Conservation (phyloP, 1,139 yeast species). For the Sugiyamaella novakii region DNA sequence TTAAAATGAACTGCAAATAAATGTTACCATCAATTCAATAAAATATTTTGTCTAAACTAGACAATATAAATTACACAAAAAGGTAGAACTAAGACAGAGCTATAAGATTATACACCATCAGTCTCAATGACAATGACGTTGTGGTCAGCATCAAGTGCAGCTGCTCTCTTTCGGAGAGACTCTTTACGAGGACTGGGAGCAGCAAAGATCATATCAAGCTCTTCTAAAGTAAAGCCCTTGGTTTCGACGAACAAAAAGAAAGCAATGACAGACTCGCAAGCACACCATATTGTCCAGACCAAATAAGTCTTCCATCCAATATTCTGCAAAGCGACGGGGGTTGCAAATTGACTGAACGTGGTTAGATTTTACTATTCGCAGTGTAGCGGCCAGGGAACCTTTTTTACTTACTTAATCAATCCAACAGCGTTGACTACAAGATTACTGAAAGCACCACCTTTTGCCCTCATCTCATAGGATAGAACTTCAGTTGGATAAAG, state of each 20-base stretch:
- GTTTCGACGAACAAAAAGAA: conserved; percentile 52
- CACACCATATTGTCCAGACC: conserved; percentile 36
- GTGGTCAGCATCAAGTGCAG: conserved; percentile 8
- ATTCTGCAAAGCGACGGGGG: conserved; percentile 60
- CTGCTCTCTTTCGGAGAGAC: conserved; percentile 6
- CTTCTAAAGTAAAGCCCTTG: conserved; percentile 51
- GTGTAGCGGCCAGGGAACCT: not conserved
- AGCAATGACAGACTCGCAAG: conserved; percentile 33
- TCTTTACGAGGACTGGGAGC: conserved; percentile 33
- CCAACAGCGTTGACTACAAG: conserved; percentile 32
- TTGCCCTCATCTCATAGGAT: conserved; percentile 44
- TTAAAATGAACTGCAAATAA: too few species aligned
- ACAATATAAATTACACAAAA: too few species aligned
- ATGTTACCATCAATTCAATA: too few species aligned
- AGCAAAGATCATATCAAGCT: conserved; percentile 49
- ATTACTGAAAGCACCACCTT: conserved; percentile 37
- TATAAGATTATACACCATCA: conserved; percentile 1
- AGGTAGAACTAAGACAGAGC: too few species aligned
- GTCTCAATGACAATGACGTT: conserved; percentile 6
- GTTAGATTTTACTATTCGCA: not conserved
- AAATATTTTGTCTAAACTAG: too few species aligned
- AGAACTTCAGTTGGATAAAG: conserved; percentile 44
- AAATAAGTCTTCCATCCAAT: conserved; percentile 46
- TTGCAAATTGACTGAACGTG: conserved; percentile 52
- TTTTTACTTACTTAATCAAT: conserved; percentile 47